Percentiles rank a stretch among this genome's conserved stretches.
These are phyloP conservation scores for Pezicula neosporulosa DNA, from an alignment of 2,329 filamentous ascomycete genomes.

Conservation along the genomic window DNA sequence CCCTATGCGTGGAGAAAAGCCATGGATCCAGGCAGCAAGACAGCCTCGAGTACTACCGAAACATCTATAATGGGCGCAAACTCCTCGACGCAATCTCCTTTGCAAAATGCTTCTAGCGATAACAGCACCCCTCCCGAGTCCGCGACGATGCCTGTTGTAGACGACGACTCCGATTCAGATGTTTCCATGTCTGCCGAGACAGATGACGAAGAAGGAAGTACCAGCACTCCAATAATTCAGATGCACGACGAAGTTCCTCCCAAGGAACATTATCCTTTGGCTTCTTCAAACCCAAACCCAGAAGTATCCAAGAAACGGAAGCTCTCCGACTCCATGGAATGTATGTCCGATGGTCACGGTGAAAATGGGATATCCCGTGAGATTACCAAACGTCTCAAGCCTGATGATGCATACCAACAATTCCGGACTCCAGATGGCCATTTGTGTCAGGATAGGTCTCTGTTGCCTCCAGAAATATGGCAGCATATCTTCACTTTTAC, in stretches of 20 bases:
- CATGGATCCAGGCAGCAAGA: neutral
- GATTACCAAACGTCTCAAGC: constrained; percentile 23
- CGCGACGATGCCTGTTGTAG: constrained; percentile 9
- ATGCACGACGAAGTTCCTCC: constrained; percentile 2
- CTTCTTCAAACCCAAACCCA: neutral
- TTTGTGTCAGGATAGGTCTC: constrained; percentile 19
- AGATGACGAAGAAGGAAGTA: constrained; percentile 25
- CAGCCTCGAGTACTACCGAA: constrained; percentile 1
- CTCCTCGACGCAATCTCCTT: constrained; percentile 16
- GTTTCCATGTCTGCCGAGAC: constrained; percentile 32
- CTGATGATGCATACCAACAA: constrained; percentile 13
- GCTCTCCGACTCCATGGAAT: constrained; percentile 11
- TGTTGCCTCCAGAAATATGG: constrained; percentile 62
- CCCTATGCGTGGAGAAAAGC: too few species aligned
- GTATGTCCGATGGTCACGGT: constrained; percentile 11
- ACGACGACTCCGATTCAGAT: constrained; percentile 28
- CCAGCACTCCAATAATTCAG: constrained; percentile 3
- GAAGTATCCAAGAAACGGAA: constrained; percentile 23
- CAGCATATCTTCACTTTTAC: constrained; percentile 67
- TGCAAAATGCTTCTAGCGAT: constrained; percentile 10
- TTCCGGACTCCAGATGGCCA: constrained; percentile 15
- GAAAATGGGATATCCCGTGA: constrained; percentile 12
- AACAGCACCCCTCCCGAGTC: constrained; percentile 6
- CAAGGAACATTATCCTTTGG: constrained; percentile 2
- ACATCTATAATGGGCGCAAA: constrained; percentile 18